Percentiles rank a stretch among this genome's conserved stretches.
phyloP scores from a whole-genome alignment of 306 rosid genomes.

The Fragaria nilgerrensis region DNA sequence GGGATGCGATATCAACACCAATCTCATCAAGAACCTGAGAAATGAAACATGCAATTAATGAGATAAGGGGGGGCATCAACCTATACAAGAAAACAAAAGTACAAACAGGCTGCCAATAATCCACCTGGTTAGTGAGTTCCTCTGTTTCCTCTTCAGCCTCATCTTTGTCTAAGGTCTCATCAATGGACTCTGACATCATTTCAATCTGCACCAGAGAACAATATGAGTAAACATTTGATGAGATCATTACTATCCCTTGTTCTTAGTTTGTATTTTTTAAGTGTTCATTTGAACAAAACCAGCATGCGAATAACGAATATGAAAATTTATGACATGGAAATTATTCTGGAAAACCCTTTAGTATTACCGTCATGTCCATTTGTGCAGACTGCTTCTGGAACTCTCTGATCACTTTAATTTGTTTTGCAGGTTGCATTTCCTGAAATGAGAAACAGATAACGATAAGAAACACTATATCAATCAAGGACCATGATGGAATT shows the following conservation, averaged over 20 bases:
- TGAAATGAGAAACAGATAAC: constrained; percentile 39
- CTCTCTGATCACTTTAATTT: constrained; percentile 78
- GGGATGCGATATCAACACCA: constrained; percentile 98
- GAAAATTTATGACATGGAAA: not conserved
- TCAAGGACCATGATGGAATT: not conserved
- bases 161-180: constrained; percentile 95
- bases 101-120: constrained; percentile 17
- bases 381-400: constrained; percentile 96
- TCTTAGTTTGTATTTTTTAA: not conserved
- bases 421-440: constrained; percentile 98
- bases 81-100: constrained; percentile 1
- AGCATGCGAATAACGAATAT: not conserved
- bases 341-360: not conserved
- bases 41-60: not conserved
- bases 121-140: constrained; percentile 95
- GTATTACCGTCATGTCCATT: constrained; percentile 92
- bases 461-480: not conserved
- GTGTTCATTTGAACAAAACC: constrained; percentile 8
- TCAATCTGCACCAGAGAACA: constrained; percentile 63
- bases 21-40: constrained; percentile 95
- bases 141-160: constrained; percentile 99
- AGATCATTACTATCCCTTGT: not conserved
- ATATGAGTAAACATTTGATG: not conserved
- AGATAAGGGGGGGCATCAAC: not conserved
- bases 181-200: constrained; percentile 98